Conservation (phyloP, 2,329 filamentous ascomycete species). For the Alternaria angustiovoidea region DNA sequence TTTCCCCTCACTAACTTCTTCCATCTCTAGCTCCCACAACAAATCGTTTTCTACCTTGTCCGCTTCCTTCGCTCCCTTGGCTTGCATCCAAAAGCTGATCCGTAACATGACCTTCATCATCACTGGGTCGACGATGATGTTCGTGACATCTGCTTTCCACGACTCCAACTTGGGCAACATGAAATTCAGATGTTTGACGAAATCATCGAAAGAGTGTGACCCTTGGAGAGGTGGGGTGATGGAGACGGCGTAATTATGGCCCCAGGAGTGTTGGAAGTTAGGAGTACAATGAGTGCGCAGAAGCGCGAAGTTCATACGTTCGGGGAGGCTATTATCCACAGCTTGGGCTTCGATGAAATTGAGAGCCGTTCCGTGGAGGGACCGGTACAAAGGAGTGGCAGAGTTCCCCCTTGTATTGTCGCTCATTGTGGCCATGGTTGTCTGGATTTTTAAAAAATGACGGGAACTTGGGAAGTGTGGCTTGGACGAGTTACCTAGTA, state of each 20-base stretch:
- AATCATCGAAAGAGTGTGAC: conserved; percentile 23
- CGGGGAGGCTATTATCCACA: conserved; percentile 2
- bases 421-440: background rate
- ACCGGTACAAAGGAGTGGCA: conserved; percentile 11
- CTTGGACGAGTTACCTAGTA: background rate
- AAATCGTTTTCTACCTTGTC: conserved; percentile 42
- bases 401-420: background rate
- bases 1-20: conserved; percentile 7
- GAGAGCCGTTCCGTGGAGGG: conserved; percentile 20
- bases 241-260: conserved; percentile 41
- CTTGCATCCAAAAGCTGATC: conserved; percentile 37
- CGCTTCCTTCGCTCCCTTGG: conserved; percentile 15
- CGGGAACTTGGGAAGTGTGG: background rate
- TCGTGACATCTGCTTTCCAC: conserved; percentile 30
- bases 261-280: conserved; percentile 36
- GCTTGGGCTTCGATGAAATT: conserved; percentile 26
- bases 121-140: conserved; percentile 38
- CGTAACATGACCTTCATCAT: conserved; percentile 31
- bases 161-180: conserved; percentile 34
- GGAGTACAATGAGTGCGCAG: conserved; percentile 28
- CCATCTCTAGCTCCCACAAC: conserved; percentile 44
- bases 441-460: background rate
- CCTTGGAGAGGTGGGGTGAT: conserved; percentile 30
- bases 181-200: conserved; percentile 27
- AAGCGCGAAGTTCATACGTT: conserved; percentile 22